Conservation (phyloP, 306 rosid species). For the Canavalia gladiata region DNA sequence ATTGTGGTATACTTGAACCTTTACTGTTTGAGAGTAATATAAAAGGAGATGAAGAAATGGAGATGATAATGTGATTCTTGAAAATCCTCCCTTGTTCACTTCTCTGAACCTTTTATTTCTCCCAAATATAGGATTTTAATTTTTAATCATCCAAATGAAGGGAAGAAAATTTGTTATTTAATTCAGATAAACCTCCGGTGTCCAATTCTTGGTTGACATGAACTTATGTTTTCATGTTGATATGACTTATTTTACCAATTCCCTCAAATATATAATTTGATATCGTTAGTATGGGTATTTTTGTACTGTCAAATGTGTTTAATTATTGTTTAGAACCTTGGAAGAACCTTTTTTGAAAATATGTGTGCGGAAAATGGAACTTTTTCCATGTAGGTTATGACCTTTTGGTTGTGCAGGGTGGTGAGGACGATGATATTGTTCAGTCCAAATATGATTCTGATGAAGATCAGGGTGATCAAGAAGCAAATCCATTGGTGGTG, state of each 20-base stretch:
- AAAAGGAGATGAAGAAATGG: background rate
- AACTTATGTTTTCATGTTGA: conserved; percentile 1
- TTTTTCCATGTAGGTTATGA: conserved; percentile 15
- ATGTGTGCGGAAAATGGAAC: background rate
- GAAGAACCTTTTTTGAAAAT: background rate
- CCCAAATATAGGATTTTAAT: background rate
- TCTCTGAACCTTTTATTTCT: background rate
- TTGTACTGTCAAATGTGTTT: background rate
- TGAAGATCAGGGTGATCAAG: conserved; percentile 63
- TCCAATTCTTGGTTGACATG: conserved; percentile 1
- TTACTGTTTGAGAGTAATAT: background rate
- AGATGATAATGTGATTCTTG: conserved; percentile 17
- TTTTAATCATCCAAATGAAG: background rate
- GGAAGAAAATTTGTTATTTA: background rate
- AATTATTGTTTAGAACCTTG: conserved; percentile 3
- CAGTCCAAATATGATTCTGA: conserved; percentile 81
- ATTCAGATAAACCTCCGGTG: background rate
- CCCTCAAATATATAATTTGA: background rate
- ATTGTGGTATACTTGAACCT: conserved; percentile 10
- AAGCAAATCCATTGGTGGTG: conserved; percentile 87
- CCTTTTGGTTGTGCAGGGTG: conserved; percentile 65
- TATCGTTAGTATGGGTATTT: background rate
- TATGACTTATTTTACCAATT: background rate
- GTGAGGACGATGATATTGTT: conserved; percentile 58
- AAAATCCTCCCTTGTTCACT: background rate